Conservation (phyloP, 2,329 filamentous ascomycete genomes). For the Colletotrichum lentis region DNA sequence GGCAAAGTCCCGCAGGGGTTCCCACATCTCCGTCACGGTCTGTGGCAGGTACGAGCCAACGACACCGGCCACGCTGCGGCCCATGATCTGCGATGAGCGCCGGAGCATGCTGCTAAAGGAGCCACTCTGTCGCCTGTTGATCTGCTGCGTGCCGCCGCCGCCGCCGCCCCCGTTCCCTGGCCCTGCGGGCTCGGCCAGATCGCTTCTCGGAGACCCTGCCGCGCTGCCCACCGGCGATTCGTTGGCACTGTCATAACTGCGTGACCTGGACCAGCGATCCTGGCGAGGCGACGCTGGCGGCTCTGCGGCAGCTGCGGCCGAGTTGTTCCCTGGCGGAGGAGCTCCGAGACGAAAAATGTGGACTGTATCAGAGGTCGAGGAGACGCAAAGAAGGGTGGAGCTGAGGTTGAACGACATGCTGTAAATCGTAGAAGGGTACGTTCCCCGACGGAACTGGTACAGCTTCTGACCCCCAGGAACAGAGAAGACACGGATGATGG, state of each 20-base stretch:
- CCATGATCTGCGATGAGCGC: constrained; percentile 94
- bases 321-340: constrained; percentile 50
- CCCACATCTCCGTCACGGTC: constrained; percentile 97
- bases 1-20: constrained; percentile 92
- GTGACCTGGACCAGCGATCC: constrained; percentile 63
- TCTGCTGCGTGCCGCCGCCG: constrained; percentile 42
- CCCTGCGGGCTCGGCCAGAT: constrained; percentile 52
- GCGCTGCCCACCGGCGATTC: constrained; percentile 58
- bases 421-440: constrained; percentile 94
- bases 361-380: constrained; percentile 93
- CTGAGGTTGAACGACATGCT: constrained; percentile 99
- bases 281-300: constrained; percentile 53
- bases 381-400: constrained; percentile 92
- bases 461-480: constrained; percentile 91
- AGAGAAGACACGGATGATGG: constrained; percentile 95
- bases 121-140: constrained; percentile 67
- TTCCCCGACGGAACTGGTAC: constrained; percentile 94
- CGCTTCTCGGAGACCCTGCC: constrained; percentile 57
- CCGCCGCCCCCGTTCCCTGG: constrained; percentile 40
- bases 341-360: constrained; percentile 87
- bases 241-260: constrained; percentile 63
- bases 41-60: constrained; percentile 92
- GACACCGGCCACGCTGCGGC: constrained; percentile 85
- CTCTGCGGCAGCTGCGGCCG: constrained; percentile 49
- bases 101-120: constrained; percentile 90